phyloP scores from a whole-genome alignment of 2,329 filamentous ascomycete genomes.

The Didymella glomerata region DNA sequence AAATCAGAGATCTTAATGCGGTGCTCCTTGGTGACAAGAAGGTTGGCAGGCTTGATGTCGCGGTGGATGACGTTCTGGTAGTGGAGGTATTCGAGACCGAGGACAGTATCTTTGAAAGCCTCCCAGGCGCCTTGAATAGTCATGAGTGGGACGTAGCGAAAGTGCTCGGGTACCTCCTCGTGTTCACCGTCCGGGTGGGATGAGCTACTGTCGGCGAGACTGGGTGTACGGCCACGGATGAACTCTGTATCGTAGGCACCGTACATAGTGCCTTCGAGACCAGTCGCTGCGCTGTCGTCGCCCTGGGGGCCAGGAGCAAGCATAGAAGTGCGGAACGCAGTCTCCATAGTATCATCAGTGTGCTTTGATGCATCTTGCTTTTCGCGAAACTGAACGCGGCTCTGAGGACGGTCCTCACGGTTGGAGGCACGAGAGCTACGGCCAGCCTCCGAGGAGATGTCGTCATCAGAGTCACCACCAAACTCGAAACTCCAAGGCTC shows the following conservation, averaged over 20 bases:
- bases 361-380: slow-evolving; percentile 29
- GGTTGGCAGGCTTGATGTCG: slow-evolving; percentile 73
- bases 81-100: slow-evolving; percentile 88
- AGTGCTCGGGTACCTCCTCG: slow-evolving; percentile 79
- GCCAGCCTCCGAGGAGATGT: slow-evolving; percentile 53
- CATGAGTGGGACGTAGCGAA: slow-evolving; percentile 92
- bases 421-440: slow-evolving; percentile 39
- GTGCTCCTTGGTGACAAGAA: slow-evolving; percentile 84
- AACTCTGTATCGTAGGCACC: slow-evolving; percentile 70
- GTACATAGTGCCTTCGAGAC: slow-evolving; percentile 80
- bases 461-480: slow-evolving; percentile 67
- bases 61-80: slow-evolving; percentile 62
- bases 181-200: slow-evolving; percentile 55
- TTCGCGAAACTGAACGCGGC: slow-evolving; percentile 32
- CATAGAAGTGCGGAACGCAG: slow-evolving; percentile 43
- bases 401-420: slow-evolving; percentile 32
- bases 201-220: slow-evolving; percentile 79
- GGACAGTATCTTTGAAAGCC: slow-evolving; percentile 89
- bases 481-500: slow-evolving; percentile 87
- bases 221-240: slow-evolving; percentile 75
- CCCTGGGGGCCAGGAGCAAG: slow-evolving; percentile 25
- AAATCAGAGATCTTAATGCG: slow-evolving; percentile 98
- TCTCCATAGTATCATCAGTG: slow-evolving; percentile 45
- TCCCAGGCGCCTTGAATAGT: slow-evolving; percentile 82
- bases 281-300: slow-evolving; percentile 50